Evolutionary conservation across 2,329 filamentous ascomycete genomes (phyloP).

Genomic region (Helotiales sp.): DNA sequence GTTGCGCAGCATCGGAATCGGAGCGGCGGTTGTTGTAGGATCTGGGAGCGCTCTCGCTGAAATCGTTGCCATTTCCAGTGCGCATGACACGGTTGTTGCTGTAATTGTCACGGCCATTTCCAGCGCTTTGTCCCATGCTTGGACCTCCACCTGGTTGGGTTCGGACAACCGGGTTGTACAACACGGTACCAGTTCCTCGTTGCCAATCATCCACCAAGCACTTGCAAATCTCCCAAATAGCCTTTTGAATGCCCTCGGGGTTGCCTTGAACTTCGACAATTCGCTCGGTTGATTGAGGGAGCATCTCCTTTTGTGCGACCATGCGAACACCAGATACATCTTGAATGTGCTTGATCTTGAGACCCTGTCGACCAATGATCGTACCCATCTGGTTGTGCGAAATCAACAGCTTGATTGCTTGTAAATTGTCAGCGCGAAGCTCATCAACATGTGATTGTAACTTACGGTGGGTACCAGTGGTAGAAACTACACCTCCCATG

Average conservation of each 20-base stretch:
- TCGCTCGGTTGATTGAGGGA: conserved; percentile 96
- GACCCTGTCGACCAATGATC: conserved; percentile 93
- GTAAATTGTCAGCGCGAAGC: conserved; percentile 10
- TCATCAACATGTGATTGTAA: conserved; percentile 34
- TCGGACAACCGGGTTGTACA: conserved; percentile 95
- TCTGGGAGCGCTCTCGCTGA: conserved; percentile 79
- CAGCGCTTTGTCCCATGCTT: conserved; percentile 50
- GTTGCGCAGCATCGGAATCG: conserved; percentile 78
- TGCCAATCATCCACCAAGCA: conserved; percentile 98
- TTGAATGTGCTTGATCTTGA: conserved; percentile 99
- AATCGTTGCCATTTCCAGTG: conserved; percentile 96
- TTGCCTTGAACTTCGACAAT: conserved; percentile 97
- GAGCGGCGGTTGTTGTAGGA: conserved; percentile 78
- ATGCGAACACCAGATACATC: conserved; percentile 96
- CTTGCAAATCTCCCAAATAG: conserved; percentile 98
- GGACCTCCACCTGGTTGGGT: conserved; percentile 68
- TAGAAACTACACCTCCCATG: conserved; percentile 89
- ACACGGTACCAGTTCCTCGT: conserved; percentile 92
- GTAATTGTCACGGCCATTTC: conserved; percentile 59
- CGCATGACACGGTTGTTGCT: conserved; percentile 79
- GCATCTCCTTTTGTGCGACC: conserved; percentile 99
- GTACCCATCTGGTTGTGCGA: conserved; percentile 99
- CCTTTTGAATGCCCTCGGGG: conserved; percentile 92
- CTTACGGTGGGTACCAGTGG: conserved; percentile 94
- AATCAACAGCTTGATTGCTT: conserved; percentile 96